Evolutionary conservation across 1,284 basidiomycete genomes (phyloP).

Genomic region (Athelia psychrophila): DNA sequence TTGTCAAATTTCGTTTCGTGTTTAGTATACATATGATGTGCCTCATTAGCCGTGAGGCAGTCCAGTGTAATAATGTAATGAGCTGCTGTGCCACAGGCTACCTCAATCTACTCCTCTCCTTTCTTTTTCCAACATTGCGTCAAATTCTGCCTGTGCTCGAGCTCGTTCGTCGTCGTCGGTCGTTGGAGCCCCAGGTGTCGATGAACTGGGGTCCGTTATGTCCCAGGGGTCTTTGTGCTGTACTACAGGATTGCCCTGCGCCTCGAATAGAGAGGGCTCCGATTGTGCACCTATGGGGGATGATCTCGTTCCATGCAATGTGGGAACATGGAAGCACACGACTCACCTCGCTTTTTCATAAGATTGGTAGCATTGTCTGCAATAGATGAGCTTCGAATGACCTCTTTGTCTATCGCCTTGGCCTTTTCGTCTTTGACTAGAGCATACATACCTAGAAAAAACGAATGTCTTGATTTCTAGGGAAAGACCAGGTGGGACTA

Average conservation of each 20-base stretch:
- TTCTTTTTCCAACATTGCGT: constrained; percentile 57
- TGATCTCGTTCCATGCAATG: constrained; percentile 4
- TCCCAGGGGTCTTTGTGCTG: constrained; percentile 6
- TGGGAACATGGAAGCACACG: constrained; percentile 10
- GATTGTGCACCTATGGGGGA: no score
- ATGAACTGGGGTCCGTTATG: constrained; percentile 3
- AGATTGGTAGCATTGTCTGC: neutral
- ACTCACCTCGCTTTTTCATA: neutral
- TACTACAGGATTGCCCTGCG: no score
- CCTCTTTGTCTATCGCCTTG: neutral
- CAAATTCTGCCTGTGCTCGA: constrained; percentile 52
- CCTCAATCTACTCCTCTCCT: constrained; percentile 27
- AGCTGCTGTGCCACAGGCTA: no score
- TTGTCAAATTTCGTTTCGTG: neutral
- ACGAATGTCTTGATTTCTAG: no score
- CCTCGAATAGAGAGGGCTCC: no score
- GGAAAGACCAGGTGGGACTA: no score
- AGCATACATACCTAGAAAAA: neutral
- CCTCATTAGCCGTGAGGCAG: no score
- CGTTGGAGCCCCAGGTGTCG: constrained; percentile 12
- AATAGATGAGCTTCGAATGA: neutral
- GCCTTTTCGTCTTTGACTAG: neutral
- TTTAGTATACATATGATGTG: no score
- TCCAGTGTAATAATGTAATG: no score
- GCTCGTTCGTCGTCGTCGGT: constrained; percentile 22